Percentiles rank a stretch among this genome's conserved stretches.
Conservation (phyloP, 116 monocot genomes). For the Trichopus zeylanicus region DNA sequence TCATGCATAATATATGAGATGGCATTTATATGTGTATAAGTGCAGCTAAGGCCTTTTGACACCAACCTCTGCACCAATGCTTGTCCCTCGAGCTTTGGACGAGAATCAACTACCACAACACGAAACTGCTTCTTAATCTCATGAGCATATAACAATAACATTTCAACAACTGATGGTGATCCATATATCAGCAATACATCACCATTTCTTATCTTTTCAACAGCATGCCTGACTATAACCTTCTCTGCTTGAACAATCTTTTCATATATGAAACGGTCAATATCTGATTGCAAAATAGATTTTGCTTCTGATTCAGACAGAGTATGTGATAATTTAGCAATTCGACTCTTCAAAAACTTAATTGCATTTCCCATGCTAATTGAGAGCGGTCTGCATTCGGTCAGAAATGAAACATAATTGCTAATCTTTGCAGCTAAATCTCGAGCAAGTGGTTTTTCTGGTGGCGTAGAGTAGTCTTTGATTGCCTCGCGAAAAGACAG, state of each 20-base stretch:
- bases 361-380: slow-evolving; percentile 99
- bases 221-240: slow-evolving; percentile 77
- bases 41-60: slow-evolving; percentile 67
- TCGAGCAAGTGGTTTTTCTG: slow-evolving; percentile 64
- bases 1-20: slow-evolving; percentile 97
- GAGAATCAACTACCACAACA: slow-evolving; percentile 84
- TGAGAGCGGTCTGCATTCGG: slow-evolving; percentile 89
- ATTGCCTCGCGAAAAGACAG: slow-evolving; percentile 78
- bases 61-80: slow-evolving; percentile 54
- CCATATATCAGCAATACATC: slow-evolving; percentile 90
- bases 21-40: slow-evolving; percentile 93
- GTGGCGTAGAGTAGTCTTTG: slow-evolving; percentile 72
- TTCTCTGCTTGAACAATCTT: slow-evolving; percentile 89
- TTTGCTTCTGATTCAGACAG: slow-evolving; percentile 80
- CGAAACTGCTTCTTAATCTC: slow-evolving; percentile 71
- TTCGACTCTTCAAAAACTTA: slow-evolving; percentile 79
- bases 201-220: slow-evolving; percentile 85
- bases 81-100: slow-evolving; percentile 89
- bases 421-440: slow-evolving; percentile 78
- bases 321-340: slow-evolving; percentile 59
- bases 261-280: slow-evolving; percentile 84
- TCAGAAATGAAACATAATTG: slow-evolving; percentile 89
- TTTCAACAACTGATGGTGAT: slow-evolving; percentile 82
- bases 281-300: slow-evolving; percentile 63
- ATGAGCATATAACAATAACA: slow-evolving; percentile 65